Conservation (phyloP, 805 yeast genomes). For the Wickerhamomyces pijperi region DNA sequence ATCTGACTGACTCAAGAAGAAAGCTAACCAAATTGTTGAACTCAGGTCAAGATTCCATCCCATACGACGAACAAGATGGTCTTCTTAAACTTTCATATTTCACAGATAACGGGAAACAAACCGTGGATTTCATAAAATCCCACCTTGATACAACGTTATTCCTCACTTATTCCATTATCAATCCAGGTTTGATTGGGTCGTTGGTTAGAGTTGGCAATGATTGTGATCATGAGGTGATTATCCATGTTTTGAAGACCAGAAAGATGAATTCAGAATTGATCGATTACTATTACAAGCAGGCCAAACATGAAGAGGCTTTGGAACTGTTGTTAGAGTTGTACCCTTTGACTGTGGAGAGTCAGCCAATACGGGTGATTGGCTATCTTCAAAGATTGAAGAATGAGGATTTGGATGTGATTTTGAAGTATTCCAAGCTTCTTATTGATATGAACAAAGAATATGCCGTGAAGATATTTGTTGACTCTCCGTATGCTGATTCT, state of each 20-base stretch:
- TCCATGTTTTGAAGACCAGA: conserved; percentile 34
- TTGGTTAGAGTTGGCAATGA: conserved; percentile 64
- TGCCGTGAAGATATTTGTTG: conserved; percentile 47
- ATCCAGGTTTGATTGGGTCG: conserved; percentile 72
- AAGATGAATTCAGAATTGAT: conserved; percentile 55
- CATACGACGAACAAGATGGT: conserved; percentile 8
- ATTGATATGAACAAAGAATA: conserved; percentile 25
- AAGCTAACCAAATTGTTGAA: conserved; percentile 24
- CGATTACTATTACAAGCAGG: conserved; percentile 63
- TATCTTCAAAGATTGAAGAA: conserved; percentile 48
- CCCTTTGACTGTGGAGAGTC: not conserved
- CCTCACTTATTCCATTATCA: conserved; percentile 56
- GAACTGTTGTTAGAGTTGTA: conserved; percentile 34
- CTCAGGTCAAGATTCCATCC: conserved; percentile 5
- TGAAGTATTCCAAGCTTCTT: conserved; percentile 46
- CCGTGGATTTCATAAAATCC: conserved; percentile 28
- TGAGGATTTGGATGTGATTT: conserved; percentile 38
- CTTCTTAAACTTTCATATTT: conserved; percentile 8
- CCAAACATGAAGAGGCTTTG: conserved; percentile 57
- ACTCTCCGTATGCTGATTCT: conserved; percentile 46
- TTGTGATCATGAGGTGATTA: conserved; percentile 59
- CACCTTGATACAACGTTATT: conserved; percentile 72
- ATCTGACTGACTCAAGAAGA: conserved; percentile 38
- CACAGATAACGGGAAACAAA: conserved; percentile 6
- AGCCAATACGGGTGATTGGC: conserved; percentile 22